Percentiles rank a stretch among this genome's conserved stretches.
Evolutionary conservation across 2,329 filamentous ascomycete genomes (phyloP).

Genomic region (Fusarium graminum): DNA sequence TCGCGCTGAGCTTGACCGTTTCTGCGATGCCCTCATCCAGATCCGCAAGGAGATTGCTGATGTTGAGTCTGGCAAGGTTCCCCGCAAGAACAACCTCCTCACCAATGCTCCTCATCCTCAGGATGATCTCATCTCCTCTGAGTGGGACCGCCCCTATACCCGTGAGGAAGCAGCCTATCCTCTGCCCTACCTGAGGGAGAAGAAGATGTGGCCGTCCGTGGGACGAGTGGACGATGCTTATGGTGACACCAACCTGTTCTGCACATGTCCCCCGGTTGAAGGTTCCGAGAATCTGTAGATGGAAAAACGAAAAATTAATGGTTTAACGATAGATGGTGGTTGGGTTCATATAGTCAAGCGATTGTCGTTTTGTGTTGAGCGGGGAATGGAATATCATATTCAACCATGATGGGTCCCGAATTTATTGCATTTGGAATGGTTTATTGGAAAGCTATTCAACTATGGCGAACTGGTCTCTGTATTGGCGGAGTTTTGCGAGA

Average conservation of each 20-base stretch:
- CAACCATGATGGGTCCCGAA: slow-evolving; percentile 40
- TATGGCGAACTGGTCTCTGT: slow-evolving; percentile 38
- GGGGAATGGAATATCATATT: slow-evolving; percentile 42
- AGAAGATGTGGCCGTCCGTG: slow-evolving; percentile 97
- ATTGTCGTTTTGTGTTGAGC: slow-evolving; percentile 20
- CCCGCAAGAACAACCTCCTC: slow-evolving; percentile 83
- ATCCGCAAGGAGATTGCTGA: slow-evolving; percentile 88
- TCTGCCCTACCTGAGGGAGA: slow-evolving; percentile 83
- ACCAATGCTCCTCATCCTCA: slow-evolving; percentile 92
- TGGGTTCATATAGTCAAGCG: slow-evolving; percentile 27
- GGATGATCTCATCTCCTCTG: slow-evolving; percentile 77
- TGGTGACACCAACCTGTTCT: slow-evolving; percentile 93
- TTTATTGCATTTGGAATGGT: slow-evolving; percentile 35
- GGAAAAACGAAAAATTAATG: slow-evolving; percentile 25
- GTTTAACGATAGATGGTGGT: slow-evolving; percentile 23
- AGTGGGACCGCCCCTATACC: slow-evolving; percentile 85
- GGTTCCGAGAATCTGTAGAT: slow-evolving; percentile 56
- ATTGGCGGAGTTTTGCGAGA: slow-evolving; percentile 35
- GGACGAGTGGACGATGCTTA: slow-evolving; percentile 90
- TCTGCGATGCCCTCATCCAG: slow-evolving; percentile 88
- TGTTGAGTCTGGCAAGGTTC: slow-evolving; percentile 83
- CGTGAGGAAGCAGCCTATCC: slow-evolving; percentile 90
- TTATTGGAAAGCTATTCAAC: slow-evolving; percentile 41
- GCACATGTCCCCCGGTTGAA: slow-evolving; percentile 90
- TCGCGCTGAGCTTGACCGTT: slow-evolving; percentile 91